Base-by-base conservation (phyloP, 2,329 filamentous ascomycete species). In the Huntiella bhutanensis region DNA sequence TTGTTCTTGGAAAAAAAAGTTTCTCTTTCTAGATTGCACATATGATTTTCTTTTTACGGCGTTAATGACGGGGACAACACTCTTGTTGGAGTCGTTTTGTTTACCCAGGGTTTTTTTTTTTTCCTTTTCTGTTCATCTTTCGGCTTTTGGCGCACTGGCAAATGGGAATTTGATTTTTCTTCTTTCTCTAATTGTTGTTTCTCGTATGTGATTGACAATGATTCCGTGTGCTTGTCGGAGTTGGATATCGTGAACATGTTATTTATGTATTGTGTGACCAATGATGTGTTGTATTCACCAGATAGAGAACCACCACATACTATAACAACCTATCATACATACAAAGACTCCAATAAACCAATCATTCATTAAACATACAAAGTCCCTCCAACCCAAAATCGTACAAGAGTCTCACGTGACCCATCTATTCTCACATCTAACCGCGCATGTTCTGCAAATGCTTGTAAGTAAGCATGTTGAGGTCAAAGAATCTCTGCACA, bases 401-500 rank as follows among this genome's bases (percentile, higher is more conserved):
- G 12, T n/a, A 36, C 12, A 36, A 36, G 7, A 16, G 11, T 3
- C 11, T 6, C 15, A 36, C 33, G 8, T 35, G 33, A 4, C 34
- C 34, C 34, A 6, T n/a, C 7, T 10, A 6, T 12, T 36, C 34
- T 13, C 15, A n/a, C 11, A 34, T 35, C 41, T 50, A 49, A 28
- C 49, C 43, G 35, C 70, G 66, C 65, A 73, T 64, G 52, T 58
- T 72, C 60, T 91, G 78, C 57, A 96, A 65, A 60, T 95, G 82
- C 68, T 78, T 80, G 62, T 95, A 67, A n/a, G 93, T 82, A 45
- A 84, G 68, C 53, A 82, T 64, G 64, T 88, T 91, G 52, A 86
- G 74, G 62, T 98, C 91, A 65, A 96, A 71, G 64, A 92, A 96
- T 48, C 91, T 73, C 57, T 94, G 83, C 48, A 96, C 86, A 58